Conservation (phyloP, 2,329 filamentous ascomycete species). For the Sporothrix phasma region DNA sequence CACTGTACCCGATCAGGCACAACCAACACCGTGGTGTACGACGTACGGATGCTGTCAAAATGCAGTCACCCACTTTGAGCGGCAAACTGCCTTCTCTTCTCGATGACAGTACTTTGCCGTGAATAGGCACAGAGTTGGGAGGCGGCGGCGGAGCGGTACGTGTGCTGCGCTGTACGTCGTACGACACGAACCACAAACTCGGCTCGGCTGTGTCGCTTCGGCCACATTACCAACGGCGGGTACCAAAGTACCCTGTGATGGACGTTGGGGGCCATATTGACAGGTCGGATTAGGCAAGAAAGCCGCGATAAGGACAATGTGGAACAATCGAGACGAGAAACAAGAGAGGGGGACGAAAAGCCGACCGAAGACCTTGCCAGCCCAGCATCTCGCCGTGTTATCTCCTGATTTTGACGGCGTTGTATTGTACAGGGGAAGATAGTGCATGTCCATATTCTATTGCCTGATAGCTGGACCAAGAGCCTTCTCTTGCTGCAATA, state of each 20-base stretch:
- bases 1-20: conserved; percentile 3
- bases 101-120: not conserved
- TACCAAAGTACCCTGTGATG: not conserved
- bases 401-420: no score
- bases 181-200: no score
- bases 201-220: not conserved
- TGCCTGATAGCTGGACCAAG: not conserved
- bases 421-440: no score
- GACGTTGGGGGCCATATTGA: not conserved
- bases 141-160: no score
- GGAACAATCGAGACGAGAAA: not conserved
- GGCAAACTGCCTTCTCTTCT: not conserved
- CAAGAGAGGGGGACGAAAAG: not conserved
- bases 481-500: not conserved
- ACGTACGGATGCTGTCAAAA: conserved; percentile 5
- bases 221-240: no score
- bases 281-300: not conserved
- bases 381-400: no score
- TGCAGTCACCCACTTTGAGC: not conserved
- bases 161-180: no score
- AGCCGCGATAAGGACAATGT: not conserved
- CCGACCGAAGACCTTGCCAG: not conserved
- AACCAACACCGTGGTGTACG: conserved; percentile 2
- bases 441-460: no score
- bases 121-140: no score